Conservation (phyloP, 306 rosid species). For the Quercus robur region DNA sequence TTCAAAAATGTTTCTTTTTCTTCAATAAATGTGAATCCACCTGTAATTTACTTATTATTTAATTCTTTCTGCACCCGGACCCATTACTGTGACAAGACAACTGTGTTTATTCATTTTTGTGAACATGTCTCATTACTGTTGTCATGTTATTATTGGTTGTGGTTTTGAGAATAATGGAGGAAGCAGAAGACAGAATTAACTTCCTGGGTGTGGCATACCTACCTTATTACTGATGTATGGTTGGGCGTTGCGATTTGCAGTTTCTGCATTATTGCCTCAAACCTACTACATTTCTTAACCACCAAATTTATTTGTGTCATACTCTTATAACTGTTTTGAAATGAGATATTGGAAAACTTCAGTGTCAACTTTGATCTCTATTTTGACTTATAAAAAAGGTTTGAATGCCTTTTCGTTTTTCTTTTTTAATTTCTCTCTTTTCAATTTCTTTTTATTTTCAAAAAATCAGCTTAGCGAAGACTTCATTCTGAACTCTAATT, state of each 20-base stretch:
- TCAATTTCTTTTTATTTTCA: not conserved
- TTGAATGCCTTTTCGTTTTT: too few relatives aligned
- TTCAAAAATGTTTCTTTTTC: too few relatives aligned
- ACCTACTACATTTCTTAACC: not conserved
- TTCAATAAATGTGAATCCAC: too few relatives aligned
- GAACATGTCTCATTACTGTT: too few relatives aligned
- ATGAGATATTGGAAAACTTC: not conserved
- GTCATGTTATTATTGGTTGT: too few relatives aligned
- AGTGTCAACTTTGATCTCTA: not conserved
- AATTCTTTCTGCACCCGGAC: too few relatives aligned
- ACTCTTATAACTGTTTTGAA: not conserved
- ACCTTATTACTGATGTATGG: not conserved
- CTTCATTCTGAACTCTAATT: not conserved
- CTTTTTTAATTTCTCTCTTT: not conserved
- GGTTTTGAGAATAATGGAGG: too few relatives aligned
- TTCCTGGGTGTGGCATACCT: not conserved
- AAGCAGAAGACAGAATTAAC: not conserved
- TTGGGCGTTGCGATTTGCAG: not conserved
- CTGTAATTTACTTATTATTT: too few relatives aligned
- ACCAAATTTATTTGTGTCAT: not conserved
- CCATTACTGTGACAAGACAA: too few relatives aligned
- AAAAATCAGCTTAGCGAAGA: not conserved
- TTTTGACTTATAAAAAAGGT: too few relatives aligned
- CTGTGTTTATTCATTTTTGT: too few relatives aligned
- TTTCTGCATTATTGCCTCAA: not conserved